Evolutionary conservation across 352 stramenopile species (phyloP), one percentile per base, ranked within the genome.

Genomic region (Globisporangium radiosum): DNA sequence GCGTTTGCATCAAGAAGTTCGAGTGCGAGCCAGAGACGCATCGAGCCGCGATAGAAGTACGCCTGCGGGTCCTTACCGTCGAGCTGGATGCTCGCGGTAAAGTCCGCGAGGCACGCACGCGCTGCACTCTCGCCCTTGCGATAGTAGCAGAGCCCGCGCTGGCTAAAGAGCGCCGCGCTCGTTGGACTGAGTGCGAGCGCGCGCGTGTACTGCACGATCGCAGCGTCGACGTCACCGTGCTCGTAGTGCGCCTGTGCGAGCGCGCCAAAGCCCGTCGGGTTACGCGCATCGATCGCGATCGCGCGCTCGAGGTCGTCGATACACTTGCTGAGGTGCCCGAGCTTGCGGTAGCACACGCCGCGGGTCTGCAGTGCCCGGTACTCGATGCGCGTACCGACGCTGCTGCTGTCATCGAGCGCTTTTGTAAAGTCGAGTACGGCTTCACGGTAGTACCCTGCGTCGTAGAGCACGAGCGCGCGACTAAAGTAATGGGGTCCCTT

Each of bases 401-500:
- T 42, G 54, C 47, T 10, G 36, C 56, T 75, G 37, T 91, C 81
- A 17, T 93, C 84, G n/a, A 93, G 75, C 8, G 81, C 75, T 49
- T 78, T 81, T 3, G 78, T 80, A 50, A 92, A 86, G 54, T 92
- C 84, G 49, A 88, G 60, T 47, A 86, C 81, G 2, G 83, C 83
- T 58, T 91, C 80, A 45, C 71, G 70, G 49, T 76, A 90, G 56
- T 88, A 89, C 0, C 71, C 71, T 4, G 70, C 63, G 17, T 92
- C 81, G 19, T 85, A 77, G 8, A 92, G 60, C 45, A 92, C 78
- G 25, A 85, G 76, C 8, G 78, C 83, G 4, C 83, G 76, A n/a
- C 81, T 92, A 47, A 90, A 85, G 56, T 85, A 90, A 59, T 92
- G 83, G 3, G 70, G 71, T 1, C 70, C 83, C 52, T 90, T 89